Evolutionary conservation across 2,329 filamentous ascomycete species (phyloP), one percentile per base, ranked within the genome.

Genomic region (Knoxdaviesia proteae): DNA sequence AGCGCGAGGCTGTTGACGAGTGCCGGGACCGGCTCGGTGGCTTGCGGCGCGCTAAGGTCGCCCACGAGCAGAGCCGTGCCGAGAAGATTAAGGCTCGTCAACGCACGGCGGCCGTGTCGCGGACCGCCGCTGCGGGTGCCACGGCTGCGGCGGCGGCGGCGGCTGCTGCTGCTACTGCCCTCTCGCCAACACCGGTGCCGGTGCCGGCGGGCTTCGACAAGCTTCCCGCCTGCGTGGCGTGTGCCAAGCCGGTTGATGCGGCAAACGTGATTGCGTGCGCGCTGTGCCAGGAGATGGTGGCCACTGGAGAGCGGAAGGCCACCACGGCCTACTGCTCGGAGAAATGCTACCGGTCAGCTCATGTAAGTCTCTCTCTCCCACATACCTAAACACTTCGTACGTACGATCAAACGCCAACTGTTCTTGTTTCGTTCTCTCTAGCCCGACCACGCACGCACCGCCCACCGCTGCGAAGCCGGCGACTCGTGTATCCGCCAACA

Each of bases 261-360:
- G 54, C 57, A 38, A 51, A 59, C 6, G 58, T 66, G 6, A 44
- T 62, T 1, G 60, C 61, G 5, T 69, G 67, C 42, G 53, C 60
- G 2, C 41, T 67, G 5, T 69, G 67, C 49, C 61, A 68, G 47
- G 51, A 62, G n/a, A 51, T 65, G 2, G 47, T 52, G 7, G 53
- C 61, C 36, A 55, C 61, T 45, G 59, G 60, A 8, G 54, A 61
- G 4, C 47, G 47, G 7, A 51, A 54, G 41, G 53, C 52, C 32
- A 48, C 63, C 44, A 61, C 59, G 2, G 52, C 65, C 6, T 69
- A 65, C 47, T 68, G 65, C 50, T 64, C 62, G 1, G 55, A 61
- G 6, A 54, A 54, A 30, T 68, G 65, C 47, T 55, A 55, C 32
- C 52, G 57, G 6, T 54, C 57, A 36, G 59, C 58, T 41, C 58